Conservation (phyloP, 164 flowering plant genomes). For the Protea cynaroides region DNA sequence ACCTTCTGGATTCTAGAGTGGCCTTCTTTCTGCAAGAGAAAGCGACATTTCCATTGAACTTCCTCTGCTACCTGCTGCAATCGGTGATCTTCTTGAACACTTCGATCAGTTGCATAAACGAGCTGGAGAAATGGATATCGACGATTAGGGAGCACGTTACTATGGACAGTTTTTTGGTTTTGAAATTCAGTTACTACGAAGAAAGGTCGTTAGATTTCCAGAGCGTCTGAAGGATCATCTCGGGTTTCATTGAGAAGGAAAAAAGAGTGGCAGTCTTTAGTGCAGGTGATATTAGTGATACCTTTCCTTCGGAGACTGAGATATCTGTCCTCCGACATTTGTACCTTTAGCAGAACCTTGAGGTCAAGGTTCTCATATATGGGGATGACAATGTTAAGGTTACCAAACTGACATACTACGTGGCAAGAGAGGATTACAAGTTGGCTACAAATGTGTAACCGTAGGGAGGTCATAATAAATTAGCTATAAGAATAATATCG, state of each 20-base stretch:
- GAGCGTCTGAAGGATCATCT: constrained; percentile 66
- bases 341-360: no score
- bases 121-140: constrained; percentile 73
- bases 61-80: constrained; percentile 78
- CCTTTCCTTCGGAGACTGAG: constrained; percentile 39
- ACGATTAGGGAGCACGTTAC: constrained; percentile 64
- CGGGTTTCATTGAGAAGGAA: constrained; percentile 69
- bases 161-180: constrained; percentile 66
- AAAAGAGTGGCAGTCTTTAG: constrained; percentile 51
- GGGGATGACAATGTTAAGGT: no score
- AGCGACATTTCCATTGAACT: constrained; percentile 57
- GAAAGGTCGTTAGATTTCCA: constrained; percentile 80
- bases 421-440: no score
- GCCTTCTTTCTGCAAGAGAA: constrained; percentile 61
- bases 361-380: no score
- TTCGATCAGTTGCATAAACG: constrained; percentile 42
- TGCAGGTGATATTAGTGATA: constrained; percentile 40
- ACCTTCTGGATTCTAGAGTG: constrained; percentile 55
- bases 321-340: no score
- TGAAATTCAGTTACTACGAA: constrained; percentile 69
- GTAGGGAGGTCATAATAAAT: no score
- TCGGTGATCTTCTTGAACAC: constrained; percentile 60
- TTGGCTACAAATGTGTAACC: no score
- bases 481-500: no score
- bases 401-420: no score